Evolutionary conservation across 179 eudicot species (phyloP).

Genomic region (Pouteria campechiana): DNA sequence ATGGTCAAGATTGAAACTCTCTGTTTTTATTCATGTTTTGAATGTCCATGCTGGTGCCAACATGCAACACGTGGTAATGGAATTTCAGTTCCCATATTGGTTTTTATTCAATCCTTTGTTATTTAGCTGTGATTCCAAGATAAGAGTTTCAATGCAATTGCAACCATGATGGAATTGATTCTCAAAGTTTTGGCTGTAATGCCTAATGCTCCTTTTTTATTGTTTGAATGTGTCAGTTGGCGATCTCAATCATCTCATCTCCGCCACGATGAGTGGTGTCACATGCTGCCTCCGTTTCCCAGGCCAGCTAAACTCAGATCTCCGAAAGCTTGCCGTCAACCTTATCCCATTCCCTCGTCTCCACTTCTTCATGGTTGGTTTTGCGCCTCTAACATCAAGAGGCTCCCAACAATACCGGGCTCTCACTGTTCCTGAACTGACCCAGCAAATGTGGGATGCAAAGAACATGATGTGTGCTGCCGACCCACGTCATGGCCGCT

Average conservation of each 20-base stretch:
- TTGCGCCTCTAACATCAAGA: constrained; percentile 35
- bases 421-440: constrained; percentile 35
- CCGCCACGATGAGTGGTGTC: constrained; percentile 33
- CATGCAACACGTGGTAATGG: too few species aligned
- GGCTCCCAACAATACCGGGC: constrained; percentile 41
- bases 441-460: constrained; percentile 53
- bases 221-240: constrained; percentile 15
- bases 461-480: constrained; percentile 52
- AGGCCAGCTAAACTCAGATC: constrained; percentile 27
- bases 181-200: background rate
- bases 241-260: constrained; percentile 27
- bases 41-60: too few species aligned
- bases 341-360: constrained; percentile 35
- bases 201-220: background rate
- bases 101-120: background rate
- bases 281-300: constrained; percentile 33
- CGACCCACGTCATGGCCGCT: constrained; percentile 39
- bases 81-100: too few species aligned
- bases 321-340: constrained; percentile 25
- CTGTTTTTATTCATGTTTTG: too few species aligned
- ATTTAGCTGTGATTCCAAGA: background rate
- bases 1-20: too few species aligned
- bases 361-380: constrained; percentile 31
- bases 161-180: background rate
- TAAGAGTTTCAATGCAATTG: background rate